Evolutionary conservation across 257 asterid genomes (phyloP), one percentile per base, ranked within the genome.

Genomic region (Verbascum thapsus): DNA sequence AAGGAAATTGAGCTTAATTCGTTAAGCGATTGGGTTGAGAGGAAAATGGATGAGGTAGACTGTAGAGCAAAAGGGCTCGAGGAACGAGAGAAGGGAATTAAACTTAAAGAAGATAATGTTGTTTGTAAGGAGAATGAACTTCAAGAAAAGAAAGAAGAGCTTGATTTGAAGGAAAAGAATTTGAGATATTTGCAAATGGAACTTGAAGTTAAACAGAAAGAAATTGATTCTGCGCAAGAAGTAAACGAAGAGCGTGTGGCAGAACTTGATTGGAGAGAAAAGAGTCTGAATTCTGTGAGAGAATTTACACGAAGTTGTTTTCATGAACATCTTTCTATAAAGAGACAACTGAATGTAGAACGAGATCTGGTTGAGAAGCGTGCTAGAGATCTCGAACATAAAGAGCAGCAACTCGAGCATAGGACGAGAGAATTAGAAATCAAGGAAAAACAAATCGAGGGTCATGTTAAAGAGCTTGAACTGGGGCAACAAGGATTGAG

Each of bases 181-280:
- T 47, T 75, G 59, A 15, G 1, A 9, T 40, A 64, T 32, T 47
- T 58, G 72, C 41, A 58, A 42, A 61, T 60, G 63, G 64, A 54
- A 22, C 78, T 76, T 43, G 58, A 65, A 15, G 68, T 59, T 61
- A 74, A 76, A 62, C 71, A 68, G 60, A 66, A 49, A 50, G 73
- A 72, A n/a, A 60, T 50, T 64, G 74, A 70, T 56, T 62, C 23
- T 9, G 66, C 37, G 3, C 51, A 53, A 51, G 43, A 66, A 60
- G 38, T 43, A 10, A 62, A 65, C 57, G 71, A 61, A 41, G 44
- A 55, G 52, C 71, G 13, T 37, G 5, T 9, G 64, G 51, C 39
- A 58, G 70, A 66, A 48, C 72, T 81, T 35, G 76, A 74, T 11
- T 19, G 61, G 50, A 81, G 67, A 53, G 79, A 84, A 67, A 71